Evolutionary conservation across 805 yeast genomes (phyloP).

Genomic region (Zygosaccharomyces kombuchaensis): DNA sequence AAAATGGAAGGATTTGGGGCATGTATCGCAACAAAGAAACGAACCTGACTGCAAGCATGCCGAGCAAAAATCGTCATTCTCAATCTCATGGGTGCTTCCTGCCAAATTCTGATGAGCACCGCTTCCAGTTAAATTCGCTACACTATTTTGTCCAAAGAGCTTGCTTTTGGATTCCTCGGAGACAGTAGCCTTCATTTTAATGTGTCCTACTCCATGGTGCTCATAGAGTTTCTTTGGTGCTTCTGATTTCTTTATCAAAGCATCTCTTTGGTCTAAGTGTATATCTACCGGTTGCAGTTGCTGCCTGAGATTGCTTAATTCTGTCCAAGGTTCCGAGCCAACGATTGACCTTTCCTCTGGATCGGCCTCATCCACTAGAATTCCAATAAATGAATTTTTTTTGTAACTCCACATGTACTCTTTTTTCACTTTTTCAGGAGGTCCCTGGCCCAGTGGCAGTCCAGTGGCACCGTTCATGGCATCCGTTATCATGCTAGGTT

Average conservation of each 20-base stretch:
- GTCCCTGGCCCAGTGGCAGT: slow-evolving; percentile 63
- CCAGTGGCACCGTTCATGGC: slow-evolving; percentile 67
- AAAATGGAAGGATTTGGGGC: slow-evolving; percentile 90
- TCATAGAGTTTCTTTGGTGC: slow-evolving; percentile 8
- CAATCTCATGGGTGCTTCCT: slow-evolving; percentile 34
- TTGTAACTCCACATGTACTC: slow-evolving; percentile 51
- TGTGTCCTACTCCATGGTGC: slow-evolving; percentile 14
- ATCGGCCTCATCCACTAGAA: slow-evolving; percentile 15
- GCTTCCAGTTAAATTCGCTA: slow-evolving; percentile 20
- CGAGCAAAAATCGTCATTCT: slow-evolving; percentile 86
- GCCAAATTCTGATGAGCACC: slow-evolving; percentile 13
- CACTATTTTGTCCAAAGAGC: slow-evolving; percentile 42
- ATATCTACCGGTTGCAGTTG: slow-evolving; percentile 19
- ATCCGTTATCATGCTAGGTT: slow-evolving; percentile 50
- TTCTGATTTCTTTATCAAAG: slow-evolving; percentile 4
- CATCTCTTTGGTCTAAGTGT: slow-evolving; percentile 14
- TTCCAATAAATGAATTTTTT: slow-evolving; percentile 15
- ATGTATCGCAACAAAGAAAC: slow-evolving; percentile 88
- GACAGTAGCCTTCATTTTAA: slow-evolving; percentile 17
- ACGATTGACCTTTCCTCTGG: slow-evolving; percentile 23
- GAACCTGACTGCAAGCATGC: slow-evolving; percentile 87
- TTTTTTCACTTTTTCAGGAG: slow-evolving; percentile 54
- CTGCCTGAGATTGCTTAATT: slow-evolving; percentile 31
- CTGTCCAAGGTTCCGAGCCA: slow-evolving; percentile 35
- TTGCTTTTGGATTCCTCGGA: slow-evolving; percentile 34